A percentile compares a stretch with the other conserved stretches of the same genome.
phyloP scores from a whole-genome alignment of 148 eudicot genomes.

The Rhododendron molle region DNA sequence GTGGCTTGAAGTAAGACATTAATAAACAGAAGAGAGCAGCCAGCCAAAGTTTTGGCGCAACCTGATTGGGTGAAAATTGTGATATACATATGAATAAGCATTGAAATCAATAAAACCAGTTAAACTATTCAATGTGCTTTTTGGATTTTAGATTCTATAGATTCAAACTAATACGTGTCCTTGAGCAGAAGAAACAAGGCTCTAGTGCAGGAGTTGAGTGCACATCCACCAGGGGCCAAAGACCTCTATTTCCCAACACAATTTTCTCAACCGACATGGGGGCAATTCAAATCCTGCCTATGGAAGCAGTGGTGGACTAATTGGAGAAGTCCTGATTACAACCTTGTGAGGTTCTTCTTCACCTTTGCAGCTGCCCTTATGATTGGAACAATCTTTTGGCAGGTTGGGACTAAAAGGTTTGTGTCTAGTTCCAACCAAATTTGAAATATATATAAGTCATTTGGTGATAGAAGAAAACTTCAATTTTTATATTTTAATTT shows the following conservation, averaged over 20 bases:
- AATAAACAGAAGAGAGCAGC: no score
- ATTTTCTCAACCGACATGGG: conserved; percentile 30
- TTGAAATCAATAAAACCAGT: neutral
- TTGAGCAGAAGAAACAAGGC: conserved; percentile 36
- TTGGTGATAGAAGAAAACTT: neutral
- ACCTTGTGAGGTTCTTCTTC: conserved; percentile 36
- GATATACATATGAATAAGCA: neutral
- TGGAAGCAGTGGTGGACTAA: conserved; percentile 50
- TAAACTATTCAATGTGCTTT: neutral
- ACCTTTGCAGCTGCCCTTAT: conserved; percentile 27
- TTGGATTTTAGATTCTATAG: neutral
- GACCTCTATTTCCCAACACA: conserved; percentile 35
- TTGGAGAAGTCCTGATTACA: conserved; percentile 48
- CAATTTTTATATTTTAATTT: neutral
- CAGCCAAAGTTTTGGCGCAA: neutral
- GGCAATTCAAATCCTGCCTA: conserved; percentile 40
- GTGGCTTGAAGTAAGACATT: no score
- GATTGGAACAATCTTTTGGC: conserved; percentile 48
- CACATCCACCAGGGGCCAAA: conserved; percentile 31
- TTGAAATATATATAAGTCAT: neutral
- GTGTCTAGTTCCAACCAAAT: neutral
- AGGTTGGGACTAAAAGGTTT: conserved; percentile 30
- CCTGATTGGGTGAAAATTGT: neutral
- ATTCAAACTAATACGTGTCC: neutral
- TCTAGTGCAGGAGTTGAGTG: conserved; percentile 28